Conservation (phyloP, 163 green algal genomes). For the Trebouxiophyceae sp. region DNA sequence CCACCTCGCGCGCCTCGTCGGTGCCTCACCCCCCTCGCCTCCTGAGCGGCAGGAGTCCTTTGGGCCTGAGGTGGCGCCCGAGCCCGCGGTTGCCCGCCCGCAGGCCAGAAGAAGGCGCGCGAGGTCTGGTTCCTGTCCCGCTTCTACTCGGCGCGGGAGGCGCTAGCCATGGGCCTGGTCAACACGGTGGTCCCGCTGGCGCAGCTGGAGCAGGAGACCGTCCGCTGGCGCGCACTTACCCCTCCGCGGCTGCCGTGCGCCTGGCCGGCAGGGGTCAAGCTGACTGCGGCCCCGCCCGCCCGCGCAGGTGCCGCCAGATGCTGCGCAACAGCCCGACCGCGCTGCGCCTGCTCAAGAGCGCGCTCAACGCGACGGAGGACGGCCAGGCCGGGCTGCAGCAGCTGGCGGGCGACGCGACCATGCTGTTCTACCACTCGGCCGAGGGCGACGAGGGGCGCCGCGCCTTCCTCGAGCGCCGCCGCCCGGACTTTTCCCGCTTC, state of each 20-base stretch:
- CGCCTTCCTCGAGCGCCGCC: constrained; percentile 84
- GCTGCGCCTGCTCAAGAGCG: constrained; percentile 84
- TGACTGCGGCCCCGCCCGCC: not conserved
- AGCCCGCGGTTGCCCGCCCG: too few species aligned
- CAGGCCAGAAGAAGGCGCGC: constrained; percentile 89
- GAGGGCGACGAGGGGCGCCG: constrained; percentile 86
- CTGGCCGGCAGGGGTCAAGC: not conserved
- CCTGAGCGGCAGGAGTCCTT: not conserved
- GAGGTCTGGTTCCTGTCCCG: constrained; percentile 98
- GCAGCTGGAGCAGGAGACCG: constrained; percentile 82
- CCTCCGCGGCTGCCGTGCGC: not conserved
- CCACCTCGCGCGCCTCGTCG: constrained; percentile 81
- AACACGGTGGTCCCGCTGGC: constrained; percentile 92
- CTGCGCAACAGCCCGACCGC: constrained; percentile 90
- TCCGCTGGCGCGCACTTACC: constrained; percentile 57
- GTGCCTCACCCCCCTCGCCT: too few species aligned
- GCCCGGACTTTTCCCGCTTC: constrained; percentile 90
- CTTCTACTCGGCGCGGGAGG: constrained; percentile 80
- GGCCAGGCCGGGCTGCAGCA: constrained; percentile 89
- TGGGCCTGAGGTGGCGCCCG: too few species aligned
- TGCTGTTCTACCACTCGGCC: constrained; percentile 94
- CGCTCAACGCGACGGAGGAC: constrained; percentile 93
- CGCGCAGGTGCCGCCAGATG: constrained; percentile 85
- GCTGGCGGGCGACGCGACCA: constrained; percentile 88
- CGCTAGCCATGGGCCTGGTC: constrained; percentile 88